A percentile compares a stretch with the other conserved stretches of the same genome.
Conservation (phyloP, 1,139 yeast species). For the Protomyces pachydermus region DNA sequence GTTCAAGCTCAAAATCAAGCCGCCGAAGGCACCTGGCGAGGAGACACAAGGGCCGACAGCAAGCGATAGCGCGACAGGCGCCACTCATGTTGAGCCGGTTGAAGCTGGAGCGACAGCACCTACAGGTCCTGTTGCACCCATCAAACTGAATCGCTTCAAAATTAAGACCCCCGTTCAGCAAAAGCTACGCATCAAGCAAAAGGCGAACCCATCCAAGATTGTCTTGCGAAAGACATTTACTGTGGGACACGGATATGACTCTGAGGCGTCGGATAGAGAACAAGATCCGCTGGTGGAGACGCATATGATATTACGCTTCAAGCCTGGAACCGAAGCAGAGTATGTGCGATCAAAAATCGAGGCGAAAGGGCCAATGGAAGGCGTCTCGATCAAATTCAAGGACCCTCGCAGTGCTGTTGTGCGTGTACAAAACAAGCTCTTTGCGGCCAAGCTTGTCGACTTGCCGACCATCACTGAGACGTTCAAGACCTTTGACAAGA, state of each 20-base stretch:
- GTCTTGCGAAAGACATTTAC: constrained; percentile 43
- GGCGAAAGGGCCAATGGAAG: constrained; percentile 50
- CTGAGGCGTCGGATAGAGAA: constrained; percentile 93
- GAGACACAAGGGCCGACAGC: neutral
- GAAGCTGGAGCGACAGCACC: neutral
- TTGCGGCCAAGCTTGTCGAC: constrained; percentile 82
- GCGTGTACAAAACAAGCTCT: constrained; percentile 51
- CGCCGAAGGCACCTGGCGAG: constrained; percentile 4
- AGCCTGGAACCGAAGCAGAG: constrained; percentile 74
- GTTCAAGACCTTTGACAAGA: constrained; percentile 82
- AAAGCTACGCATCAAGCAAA: constrained; percentile 6
- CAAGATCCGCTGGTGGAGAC: constrained; percentile 91
- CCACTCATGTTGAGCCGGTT: neutral
- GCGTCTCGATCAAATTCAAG: constrained; percentile 51
- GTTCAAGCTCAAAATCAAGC: constrained; percentile 20
- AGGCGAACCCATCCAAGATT: constrained; percentile 15
- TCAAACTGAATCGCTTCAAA: constrained; percentile 5
- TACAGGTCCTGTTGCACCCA: neutral
- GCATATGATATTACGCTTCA: constrained; percentile 71
- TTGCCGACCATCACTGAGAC: constrained; percentile 85
- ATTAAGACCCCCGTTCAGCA: constrained; percentile 22
- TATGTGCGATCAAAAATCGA: constrained; percentile 40
- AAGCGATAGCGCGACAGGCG: neutral
- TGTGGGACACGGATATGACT: constrained; percentile 94
- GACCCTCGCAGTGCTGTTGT: constrained; percentile 74